These are phyloP conservation scores for Apiospora hydei DNA, from an alignment of 2,329 filamentous ascomycete species.

Conservation along the genomic window DNA sequence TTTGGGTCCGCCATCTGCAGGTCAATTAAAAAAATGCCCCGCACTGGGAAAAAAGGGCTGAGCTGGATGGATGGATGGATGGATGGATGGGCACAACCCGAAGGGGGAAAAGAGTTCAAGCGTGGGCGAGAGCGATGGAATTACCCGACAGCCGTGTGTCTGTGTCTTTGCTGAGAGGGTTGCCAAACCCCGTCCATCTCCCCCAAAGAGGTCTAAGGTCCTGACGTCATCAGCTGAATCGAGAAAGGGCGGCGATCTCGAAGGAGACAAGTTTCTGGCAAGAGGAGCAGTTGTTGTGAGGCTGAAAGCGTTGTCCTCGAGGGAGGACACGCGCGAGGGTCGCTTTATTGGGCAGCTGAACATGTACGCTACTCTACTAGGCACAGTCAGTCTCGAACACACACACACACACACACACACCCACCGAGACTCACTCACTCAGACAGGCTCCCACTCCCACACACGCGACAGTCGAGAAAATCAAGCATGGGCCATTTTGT, in stretches of 20 bases:
- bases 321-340: neutral
- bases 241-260: neutral
- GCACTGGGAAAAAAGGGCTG: conserved; percentile 8
- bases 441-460: neutral
- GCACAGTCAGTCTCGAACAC: neutral
- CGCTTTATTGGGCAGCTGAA: conserved; percentile 7
- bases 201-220: neutral
- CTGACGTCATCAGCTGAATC: conserved; percentile 16
- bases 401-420: neutral
- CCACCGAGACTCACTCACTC: neutral
- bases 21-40: conserved; percentile 12
- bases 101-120: neutral
- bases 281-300: neutral
- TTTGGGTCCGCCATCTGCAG: conserved; percentile 12
- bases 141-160: neutral
- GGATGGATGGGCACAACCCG: neutral
- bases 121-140: neutral
- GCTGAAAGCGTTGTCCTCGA: neutral
- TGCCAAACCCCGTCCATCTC: neutral
- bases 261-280: neutral
- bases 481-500: conserved; percentile 4
- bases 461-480: neutral
- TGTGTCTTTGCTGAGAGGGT: neutral
- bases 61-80: conserved; percentile 3
- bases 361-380: neutral